phyloP scores from a whole-genome alignment of 2,329 filamentous ascomycete genomes.

The Pseudogymnoascus sp. region DNA sequence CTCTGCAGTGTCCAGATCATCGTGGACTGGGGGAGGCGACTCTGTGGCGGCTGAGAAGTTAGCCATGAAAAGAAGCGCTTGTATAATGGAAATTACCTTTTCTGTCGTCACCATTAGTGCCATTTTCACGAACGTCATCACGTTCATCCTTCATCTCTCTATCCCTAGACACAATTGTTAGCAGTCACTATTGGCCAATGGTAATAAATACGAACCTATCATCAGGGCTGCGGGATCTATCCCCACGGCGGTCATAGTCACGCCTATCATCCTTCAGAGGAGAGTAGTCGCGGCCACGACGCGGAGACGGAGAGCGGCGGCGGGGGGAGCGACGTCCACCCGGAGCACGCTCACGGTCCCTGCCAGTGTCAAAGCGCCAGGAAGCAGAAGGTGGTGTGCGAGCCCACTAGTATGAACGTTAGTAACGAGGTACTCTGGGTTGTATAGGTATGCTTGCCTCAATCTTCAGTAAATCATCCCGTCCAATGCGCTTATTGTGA shows the following conservation, averaged over 20 bases:
- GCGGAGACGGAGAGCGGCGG: constrained; percentile 51
- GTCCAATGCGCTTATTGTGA: constrained; percentile 97
- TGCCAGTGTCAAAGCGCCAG: constrained; percentile 94
- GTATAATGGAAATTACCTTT: constrained; percentile 57
- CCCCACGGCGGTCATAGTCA: constrained; percentile 64
- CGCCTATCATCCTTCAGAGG: constrained; percentile 83
- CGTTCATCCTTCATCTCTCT: constrained; percentile 46
- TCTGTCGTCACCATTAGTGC: constrained; percentile 76
- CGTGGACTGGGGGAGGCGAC: constrained; percentile 74
- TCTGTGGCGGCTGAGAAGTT: constrained; percentile 46
- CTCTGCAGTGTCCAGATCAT: constrained; percentile 94
- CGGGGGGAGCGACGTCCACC: constrained; percentile 51
- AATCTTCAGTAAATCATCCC: constrained; percentile 94
- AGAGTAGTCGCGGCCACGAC: constrained; percentile 62
- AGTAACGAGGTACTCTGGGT: not conserved
- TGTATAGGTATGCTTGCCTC: constrained; percentile 56
- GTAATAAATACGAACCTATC: constrained; percentile 37
- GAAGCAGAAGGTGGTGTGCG: constrained; percentile 95
- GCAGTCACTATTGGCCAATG: not conserved
- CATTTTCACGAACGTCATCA: constrained; percentile 64
- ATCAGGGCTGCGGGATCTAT: constrained; percentile 67
- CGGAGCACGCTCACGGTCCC: constrained; percentile 58
- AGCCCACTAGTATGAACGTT: constrained; percentile 63
- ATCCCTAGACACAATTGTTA: constrained; percentile 28
- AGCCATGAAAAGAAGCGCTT: not conserved